These are phyloP conservation scores for Mortierella sp. DNA, from an alignment of 371 early-diverging fungal species.

Conservation along the genomic window DNA sequence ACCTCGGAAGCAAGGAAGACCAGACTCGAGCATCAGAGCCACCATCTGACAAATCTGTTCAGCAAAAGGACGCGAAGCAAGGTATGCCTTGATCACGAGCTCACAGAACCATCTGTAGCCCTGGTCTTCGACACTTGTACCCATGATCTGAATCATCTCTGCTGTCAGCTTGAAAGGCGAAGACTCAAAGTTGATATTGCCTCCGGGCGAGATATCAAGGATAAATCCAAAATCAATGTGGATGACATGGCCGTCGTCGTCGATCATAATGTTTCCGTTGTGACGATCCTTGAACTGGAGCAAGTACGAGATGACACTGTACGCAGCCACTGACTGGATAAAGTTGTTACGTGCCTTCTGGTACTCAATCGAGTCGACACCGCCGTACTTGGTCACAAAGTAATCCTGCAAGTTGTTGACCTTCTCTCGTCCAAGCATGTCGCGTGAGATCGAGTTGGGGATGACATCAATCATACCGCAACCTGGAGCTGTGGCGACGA, in stretches of 20 bases:
- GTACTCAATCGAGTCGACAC: slow-evolving; percentile 90
- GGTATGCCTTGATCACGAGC: slow-evolving; percentile 90
- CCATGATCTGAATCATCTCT: slow-evolving; percentile 98
- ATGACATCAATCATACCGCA: slow-evolving; percentile 99
- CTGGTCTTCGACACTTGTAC: slow-evolving; percentile 85
- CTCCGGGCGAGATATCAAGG: slow-evolving; percentile 98
- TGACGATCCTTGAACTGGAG: slow-evolving; percentile 99
- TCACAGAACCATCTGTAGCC: slow-evolving; percentile 91
- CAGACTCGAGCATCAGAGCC: slow-evolving; percentile 93
- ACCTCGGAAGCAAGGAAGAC: slow-evolving; percentile 98
- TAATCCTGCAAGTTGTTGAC: slow-evolving; percentile 97
- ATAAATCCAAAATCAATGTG: slow-evolving; percentile 99
- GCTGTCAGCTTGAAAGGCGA: slow-evolving; percentile 98
- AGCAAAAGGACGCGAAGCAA: slow-evolving; percentile 90
- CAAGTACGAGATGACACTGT: slow-evolving; percentile 95
- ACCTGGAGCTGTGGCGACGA: slow-evolving; percentile 98
- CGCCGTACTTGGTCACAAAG: slow-evolving; percentile 95
- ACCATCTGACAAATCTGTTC: slow-evolving; percentile 94
- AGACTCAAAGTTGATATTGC: slow-evolving; percentile 94
- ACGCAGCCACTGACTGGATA: slow-evolving; percentile 97
- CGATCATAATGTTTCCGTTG: slow-evolving; percentile 99
- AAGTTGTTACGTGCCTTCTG: slow-evolving; percentile 95
- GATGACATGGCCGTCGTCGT: slow-evolving; percentile 96
- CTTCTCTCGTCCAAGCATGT: slow-evolving; percentile 98
- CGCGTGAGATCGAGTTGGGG: slow-evolving; percentile 97